phyloP scores from a whole-genome alignment of 2,329 filamentous ascomycete genomes.

The Helotiales sp. region DNA sequence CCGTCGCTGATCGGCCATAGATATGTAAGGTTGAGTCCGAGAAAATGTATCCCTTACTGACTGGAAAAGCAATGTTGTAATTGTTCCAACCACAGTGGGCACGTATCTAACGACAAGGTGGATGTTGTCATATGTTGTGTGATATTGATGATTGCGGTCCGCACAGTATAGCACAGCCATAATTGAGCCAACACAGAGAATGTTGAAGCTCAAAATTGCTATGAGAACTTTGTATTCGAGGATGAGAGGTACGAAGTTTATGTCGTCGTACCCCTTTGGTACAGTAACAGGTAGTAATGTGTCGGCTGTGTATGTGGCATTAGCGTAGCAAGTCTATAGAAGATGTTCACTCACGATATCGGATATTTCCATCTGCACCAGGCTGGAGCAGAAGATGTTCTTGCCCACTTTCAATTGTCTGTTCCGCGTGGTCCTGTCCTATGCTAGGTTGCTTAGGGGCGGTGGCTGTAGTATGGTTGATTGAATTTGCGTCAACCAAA shows the following conservation, averaged over 20 bases:
- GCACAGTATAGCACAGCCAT: not conserved
- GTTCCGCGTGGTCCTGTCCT: no score
- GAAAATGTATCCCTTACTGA: not conserved
- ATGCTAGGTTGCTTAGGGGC: no score
- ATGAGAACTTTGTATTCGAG: not conserved
- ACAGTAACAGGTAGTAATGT: not conserved
- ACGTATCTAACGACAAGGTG: not conserved
- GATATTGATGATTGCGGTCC: not conserved
- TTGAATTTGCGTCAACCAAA: no score
- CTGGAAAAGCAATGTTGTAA: not conserved
- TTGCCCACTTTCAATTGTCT: no score
- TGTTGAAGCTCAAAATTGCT: not conserved
- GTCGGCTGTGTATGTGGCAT: not conserved
- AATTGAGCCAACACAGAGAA: not conserved
- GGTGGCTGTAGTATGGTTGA: no score
- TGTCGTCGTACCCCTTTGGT: not conserved
- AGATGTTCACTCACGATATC: not conserved
- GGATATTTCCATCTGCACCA: not conserved
- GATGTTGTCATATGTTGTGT: not conserved
- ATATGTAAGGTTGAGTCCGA: not conserved
- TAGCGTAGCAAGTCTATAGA: not conserved
- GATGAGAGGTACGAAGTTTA: not conserved
- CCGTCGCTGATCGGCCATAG: not conserved
- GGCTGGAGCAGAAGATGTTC: no score
- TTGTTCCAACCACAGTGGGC: not conserved